Conservation (phyloP, 352 stramenopile species). For the Discostella stelligera region DNA sequence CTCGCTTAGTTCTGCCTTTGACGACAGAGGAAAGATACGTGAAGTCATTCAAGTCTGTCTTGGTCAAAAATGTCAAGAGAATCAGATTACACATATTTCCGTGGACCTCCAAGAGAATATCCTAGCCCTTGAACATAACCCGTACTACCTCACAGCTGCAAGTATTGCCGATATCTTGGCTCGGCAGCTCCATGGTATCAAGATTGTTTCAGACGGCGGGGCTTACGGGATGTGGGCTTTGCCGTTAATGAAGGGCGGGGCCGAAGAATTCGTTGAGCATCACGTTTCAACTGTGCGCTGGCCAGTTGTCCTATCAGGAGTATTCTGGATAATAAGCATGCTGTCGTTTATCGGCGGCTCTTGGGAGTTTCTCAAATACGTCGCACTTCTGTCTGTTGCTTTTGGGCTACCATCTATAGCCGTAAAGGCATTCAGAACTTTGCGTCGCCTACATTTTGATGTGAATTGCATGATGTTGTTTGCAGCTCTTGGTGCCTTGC, state of each 20-base stretch:
- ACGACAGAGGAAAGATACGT: slow-evolving; percentile 2
- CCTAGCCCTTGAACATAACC: slow-evolving; percentile 44
- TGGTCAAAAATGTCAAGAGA: slow-evolving; percentile 11
- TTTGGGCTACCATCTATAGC: slow-evolving; percentile 68
- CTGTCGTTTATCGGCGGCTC: slow-evolving; percentile 55
- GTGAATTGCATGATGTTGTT: slow-evolving; percentile 82
- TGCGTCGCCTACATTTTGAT: slow-evolving; percentile 70
- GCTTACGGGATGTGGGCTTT: slow-evolving; percentile 42
- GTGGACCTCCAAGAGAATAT: slow-evolving; percentile 1
- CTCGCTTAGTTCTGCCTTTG: slow-evolving; percentile 1
- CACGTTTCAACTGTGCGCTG: slow-evolving; percentile 12
- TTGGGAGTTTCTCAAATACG: slow-evolving; percentile 53
- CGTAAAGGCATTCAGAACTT: slow-evolving; percentile 56
- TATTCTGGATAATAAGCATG: slow-evolving; percentile 72
- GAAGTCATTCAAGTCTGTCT: slow-evolving; percentile 12
- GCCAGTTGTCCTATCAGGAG: slow-evolving; percentile 52
- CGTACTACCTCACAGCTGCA: slow-evolving; percentile 34
- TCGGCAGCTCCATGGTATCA: slow-evolving; percentile 2
- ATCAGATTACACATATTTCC: slow-evolving; percentile 10
- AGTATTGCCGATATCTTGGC: slow-evolving; percentile 21
- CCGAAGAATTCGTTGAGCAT: slow-evolving; percentile 18
- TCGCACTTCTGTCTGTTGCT: slow-evolving; percentile 46
- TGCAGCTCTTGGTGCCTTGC: slow-evolving; percentile 74
- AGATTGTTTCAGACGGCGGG: slow-evolving; percentile 28
- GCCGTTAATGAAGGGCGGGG: slow-evolving; percentile 11